These are phyloP conservation scores for Suillus placidus DNA, from an alignment of 768 basidiomycete genomes.

Conservation along the genomic window DNA sequence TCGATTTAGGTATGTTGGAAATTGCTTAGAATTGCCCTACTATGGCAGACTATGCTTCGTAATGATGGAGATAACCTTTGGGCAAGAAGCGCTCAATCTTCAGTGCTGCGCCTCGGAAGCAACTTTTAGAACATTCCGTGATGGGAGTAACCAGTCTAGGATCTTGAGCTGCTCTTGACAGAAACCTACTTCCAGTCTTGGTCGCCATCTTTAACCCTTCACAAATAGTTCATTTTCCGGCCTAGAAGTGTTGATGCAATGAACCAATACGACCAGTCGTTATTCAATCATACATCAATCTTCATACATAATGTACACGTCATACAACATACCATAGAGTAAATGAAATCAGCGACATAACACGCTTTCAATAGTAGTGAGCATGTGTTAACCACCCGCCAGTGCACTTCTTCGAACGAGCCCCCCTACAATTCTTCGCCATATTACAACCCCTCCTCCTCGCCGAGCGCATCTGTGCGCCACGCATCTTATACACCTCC, in stretches of 20 bases:
- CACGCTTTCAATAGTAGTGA: not conserved
- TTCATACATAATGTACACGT: slow-evolving; percentile 10
- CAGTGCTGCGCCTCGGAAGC: not conserved
- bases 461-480: not conserved
- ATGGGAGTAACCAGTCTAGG: not conserved
- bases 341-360: not conserved
- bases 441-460: not conserved
- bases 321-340: slow-evolving; percentile 1
- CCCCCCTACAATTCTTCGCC: not conserved
- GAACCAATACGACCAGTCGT: slow-evolving; percentile 5
- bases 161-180: not conserved
- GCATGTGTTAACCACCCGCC: slow-evolving; percentile 3
- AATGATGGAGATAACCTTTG: too few relatives aligned
- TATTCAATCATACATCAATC: slow-evolving; percentile 5
- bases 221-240: not conserved
- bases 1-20: not conserved
- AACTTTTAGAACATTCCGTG: not conserved
- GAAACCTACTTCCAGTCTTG: not conserved
- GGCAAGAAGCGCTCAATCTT: too few relatives aligned
- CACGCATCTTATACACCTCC: not conserved
- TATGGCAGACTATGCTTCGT: too few relatives aligned
- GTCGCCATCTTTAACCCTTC: not conserved
- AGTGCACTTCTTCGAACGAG: slow-evolving; percentile 5
- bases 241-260: not conserved
- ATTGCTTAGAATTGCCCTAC: not conserved